These are phyloP conservation scores for Suillus placidus DNA, from an alignment of 768 basidiomycete species.

Conservation along the genomic window DNA sequence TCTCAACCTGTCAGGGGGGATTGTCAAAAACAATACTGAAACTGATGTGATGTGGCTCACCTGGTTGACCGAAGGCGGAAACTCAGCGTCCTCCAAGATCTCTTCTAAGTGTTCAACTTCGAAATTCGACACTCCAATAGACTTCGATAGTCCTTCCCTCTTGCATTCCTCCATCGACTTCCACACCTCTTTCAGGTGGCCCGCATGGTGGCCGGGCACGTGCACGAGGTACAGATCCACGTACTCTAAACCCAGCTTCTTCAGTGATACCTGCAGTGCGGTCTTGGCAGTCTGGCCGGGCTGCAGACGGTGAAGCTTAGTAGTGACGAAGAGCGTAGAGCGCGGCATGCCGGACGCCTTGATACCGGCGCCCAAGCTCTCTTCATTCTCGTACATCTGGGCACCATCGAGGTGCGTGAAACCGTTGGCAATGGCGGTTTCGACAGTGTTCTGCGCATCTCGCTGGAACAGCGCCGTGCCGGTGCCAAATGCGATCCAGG, in stretches of 20 bases:
- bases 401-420: constrained; percentile 21
- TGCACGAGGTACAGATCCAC: constrained; percentile 41
- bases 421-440: constrained; percentile 36
- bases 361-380: constrained; percentile 37
- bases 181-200: constrained; percentile 40
- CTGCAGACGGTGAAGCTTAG: constrained; percentile 37
- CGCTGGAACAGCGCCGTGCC: constrained; percentile 32
- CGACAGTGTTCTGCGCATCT: constrained; percentile 25
- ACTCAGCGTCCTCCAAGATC: constrained; percentile 40
- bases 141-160: constrained; percentile 40
- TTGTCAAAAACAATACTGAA: background rate
- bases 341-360: constrained; percentile 37
- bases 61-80: constrained; percentile 52
- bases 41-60: constrained; percentile 22
- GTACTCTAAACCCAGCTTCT: constrained; percentile 37
- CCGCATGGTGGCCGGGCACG: constrained; percentile 27
- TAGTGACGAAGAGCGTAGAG: constrained; percentile 45
- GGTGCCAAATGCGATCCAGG: constrained; percentile 40
- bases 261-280: constrained; percentile 41
- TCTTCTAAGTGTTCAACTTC: constrained; percentile 39
- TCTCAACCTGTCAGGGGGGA: background rate
- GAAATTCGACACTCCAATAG: constrained; percentile 52
- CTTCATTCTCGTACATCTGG: constrained; percentile 24
- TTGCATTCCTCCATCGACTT: constrained; percentile 40
- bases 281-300: constrained; percentile 25